phyloP scores from a whole-genome alignment of 306 rosid genomes.

The Cucumis sativus region DNA sequence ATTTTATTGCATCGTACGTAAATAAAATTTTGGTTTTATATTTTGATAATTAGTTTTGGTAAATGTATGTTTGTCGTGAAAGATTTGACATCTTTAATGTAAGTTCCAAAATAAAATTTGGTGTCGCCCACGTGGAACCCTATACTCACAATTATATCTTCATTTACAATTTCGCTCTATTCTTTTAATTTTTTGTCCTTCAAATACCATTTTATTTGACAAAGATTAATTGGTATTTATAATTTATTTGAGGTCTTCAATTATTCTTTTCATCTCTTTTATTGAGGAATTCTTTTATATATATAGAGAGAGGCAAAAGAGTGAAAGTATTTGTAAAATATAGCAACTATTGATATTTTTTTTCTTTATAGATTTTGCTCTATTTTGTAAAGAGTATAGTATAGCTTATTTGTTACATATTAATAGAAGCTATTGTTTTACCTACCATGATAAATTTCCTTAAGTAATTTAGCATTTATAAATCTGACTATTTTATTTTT shows the following conservation, averaged over 20 bases:
- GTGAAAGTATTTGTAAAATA: too few relatives aligned
- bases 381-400: too few relatives aligned
- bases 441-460: too few relatives aligned
- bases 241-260: neutral
- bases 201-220: neutral
- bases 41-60: neutral
- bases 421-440: too few relatives aligned
- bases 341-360: too few relatives aligned
- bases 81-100: neutral
- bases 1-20: neutral
- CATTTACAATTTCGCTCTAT: neutral
- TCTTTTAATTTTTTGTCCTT: neutral
- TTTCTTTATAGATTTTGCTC: too few relatives aligned
- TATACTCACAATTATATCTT: neutral
- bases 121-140: slow-evolving; percentile 1
- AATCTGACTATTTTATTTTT: too few relatives aligned
- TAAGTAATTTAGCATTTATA: too few relatives aligned
- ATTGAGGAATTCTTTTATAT: too few relatives aligned
- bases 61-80: neutral
- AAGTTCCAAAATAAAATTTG: neutral
- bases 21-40: neutral
- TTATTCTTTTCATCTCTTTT: too few relatives aligned
- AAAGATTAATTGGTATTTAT: neutral
- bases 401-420: too few relatives aligned
- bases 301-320: too few relatives aligned